Conservation (phyloP, 805 yeast genomes). For the Candida dajiaensis region DNA sequence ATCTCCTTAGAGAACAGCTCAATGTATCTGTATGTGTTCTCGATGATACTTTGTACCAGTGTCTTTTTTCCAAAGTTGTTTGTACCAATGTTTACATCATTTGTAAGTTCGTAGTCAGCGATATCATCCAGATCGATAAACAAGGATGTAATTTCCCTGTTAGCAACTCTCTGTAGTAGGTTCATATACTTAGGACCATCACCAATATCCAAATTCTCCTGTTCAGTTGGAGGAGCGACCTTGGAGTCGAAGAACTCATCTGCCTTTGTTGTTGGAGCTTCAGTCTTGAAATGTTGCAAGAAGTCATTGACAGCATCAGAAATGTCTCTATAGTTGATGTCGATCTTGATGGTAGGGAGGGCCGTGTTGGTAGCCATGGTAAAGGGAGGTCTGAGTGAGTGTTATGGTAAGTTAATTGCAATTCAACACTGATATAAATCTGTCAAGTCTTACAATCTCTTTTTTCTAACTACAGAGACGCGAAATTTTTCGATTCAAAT, state of each 20-base stretch:
- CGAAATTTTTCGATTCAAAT: neutral
- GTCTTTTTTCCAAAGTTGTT: constrained; percentile 22
- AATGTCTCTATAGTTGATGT: constrained; percentile 68
- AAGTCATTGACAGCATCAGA: constrained; percentile 56
- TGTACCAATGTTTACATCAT: constrained; percentile 21
- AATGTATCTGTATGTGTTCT: constrained; percentile 72
- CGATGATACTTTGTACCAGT: constrained; percentile 53
- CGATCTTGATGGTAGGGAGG: constrained; percentile 61
- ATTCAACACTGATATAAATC: too few relatives aligned
- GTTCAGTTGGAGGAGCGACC: constrained; percentile 19
- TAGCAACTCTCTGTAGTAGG: constrained; percentile 72
- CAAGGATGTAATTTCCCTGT: constrained; percentile 68
- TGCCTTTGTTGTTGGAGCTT: constrained; percentile 23
- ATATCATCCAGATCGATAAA: constrained; percentile 82
- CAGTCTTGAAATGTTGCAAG: constrained; percentile 56
- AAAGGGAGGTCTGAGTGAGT: neutral
- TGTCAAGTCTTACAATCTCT: neutral
- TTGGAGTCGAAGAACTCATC: constrained; percentile 32
- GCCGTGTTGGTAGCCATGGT: constrained; percentile 22
- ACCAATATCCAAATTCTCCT: constrained; percentile 20
- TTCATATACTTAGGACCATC: constrained; percentile 70
- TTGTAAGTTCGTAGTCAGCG: constrained; percentile 55
- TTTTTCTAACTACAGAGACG: neutral
- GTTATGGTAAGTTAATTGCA: neutral
- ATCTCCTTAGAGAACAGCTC: constrained; percentile 72